Evolutionary conservation across 345 rosid genomes (phyloP), one percentile per base, ranked within the genome.

Genomic region (Euphorbia tirucalli): DNA sequence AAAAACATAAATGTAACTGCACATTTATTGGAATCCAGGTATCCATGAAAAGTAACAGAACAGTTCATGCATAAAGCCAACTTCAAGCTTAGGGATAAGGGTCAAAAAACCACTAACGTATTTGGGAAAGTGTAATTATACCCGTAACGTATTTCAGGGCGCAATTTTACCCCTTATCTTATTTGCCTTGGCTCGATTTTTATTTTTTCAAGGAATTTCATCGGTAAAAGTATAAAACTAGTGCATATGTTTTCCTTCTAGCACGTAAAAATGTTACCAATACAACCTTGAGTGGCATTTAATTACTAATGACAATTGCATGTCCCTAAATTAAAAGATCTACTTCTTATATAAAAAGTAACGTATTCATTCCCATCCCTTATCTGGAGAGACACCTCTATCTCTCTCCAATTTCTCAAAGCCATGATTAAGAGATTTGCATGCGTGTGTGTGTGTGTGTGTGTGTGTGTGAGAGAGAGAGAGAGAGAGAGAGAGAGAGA

Each of bases 1-100:
- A 28, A 43, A 22, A 67, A 55, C 50, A 75, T 46, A 64, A 71
- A 63, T 18, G 49, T 16, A 11, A 1, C 63, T 28, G 18, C 9
- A 61, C 11, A 44, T 11, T 59, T 13, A 48, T 0, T n/a, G 25
- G 32, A 31, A 70, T 49, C 58, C 39, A 64, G 58, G 57, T 4
- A 30, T 60, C n/a, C 14, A 15, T 15, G 13, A 54, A 24, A 52
- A 61, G 21, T 50, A 56, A 39, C 22, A n/a, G 25, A 31, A 67
- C 9, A 35, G 18, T 50, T 54, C 55, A 55, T 16, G 46, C 5
- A 28, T 55, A 66, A 58, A 44, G 63, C 62, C 5, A 43, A 52
- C 24, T 41, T 41, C 44, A 41, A 41, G 44, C 44, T 41, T 6
- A 41, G 5, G 44, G 8, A 41, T 41, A 41, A 41, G 10, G 1